Base-by-base conservation (phyloP, 805 yeast species). In the Kluyveromyces dobzhanskii region DNA sequence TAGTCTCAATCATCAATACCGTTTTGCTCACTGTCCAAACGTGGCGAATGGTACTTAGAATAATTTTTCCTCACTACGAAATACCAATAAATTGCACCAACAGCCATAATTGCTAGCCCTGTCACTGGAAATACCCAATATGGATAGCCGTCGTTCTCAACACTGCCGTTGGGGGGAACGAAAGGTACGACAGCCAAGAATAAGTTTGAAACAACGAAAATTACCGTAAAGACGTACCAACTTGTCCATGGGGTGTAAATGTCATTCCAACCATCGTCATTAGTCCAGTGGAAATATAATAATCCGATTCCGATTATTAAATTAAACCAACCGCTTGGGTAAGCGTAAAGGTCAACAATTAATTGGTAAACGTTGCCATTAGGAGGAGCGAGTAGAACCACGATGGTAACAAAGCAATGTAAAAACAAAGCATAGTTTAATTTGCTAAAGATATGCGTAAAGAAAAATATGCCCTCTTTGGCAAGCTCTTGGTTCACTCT, bases 351-450 rank as follows among this genome's bases (percentile, higher is more conserved):
- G 46, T 78, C 79, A 35, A 78, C 75, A 11, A 78, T 71, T 45
- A 78, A 73, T 50, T 77, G 78, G 55, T 77, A 78, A 19, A 78
- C 76, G 35, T 76, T 78, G 4, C 79, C 71, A 14, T 79, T 72
- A 5, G 84, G 84, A 2, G 84, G 84, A 0, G 69, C 63, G 3
- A 75, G 57, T 19, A 78, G 58, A 1, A 77, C 71, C 3, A 74
- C 32, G 3, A 73, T 73, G 0, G 81, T 73, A 41, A 78, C 64
- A 17, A 66, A 44, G 74, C 81, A 75, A 50, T 78, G 84, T 27
- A 77, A 54, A 2, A 64, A 30, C 24, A 78, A 61, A 1, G 80
- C 73, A 39, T 70, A 60, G 34, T 59, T 57, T 35, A 68, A 47
- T 18, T 69, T 59, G n/a, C 67, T 61, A 48, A 76, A 71, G n/a